Percentiles rank a stretch among this genome's conserved stretches.
phyloP scores from a whole-genome alignment of 495 filamentous ascomycete genomes.

The Neurospora sp. region DNA sequence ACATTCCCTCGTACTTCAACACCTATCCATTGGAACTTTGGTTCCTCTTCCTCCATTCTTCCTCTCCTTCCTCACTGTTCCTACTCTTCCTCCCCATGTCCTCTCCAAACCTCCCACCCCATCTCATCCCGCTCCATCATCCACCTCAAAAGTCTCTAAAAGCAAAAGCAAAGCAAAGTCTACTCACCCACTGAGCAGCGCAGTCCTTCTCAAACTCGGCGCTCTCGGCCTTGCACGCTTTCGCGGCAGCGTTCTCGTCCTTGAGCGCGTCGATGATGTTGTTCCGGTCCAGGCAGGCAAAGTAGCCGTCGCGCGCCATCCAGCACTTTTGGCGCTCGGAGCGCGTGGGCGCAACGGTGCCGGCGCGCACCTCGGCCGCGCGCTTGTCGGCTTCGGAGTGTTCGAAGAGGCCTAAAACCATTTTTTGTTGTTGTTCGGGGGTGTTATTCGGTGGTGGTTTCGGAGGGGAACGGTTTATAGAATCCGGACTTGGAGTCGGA shows the following conservation, averaged over 20 bases:
- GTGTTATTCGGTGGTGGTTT: too few species aligned
- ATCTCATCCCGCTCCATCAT: too few species aligned
- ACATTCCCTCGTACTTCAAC: not conserved
- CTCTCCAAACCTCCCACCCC: too few species aligned
- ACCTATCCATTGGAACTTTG: not conserved
- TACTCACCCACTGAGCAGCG: slow-evolving; percentile 33
- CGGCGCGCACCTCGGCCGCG: slow-evolving; percentile 43
- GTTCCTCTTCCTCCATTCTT: not conserved
- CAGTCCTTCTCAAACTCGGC: slow-evolving; percentile 65
- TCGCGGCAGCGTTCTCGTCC: slow-evolving; percentile 49
- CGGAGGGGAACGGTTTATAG: too few species aligned
- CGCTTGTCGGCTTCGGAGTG: slow-evolving; percentile 36
- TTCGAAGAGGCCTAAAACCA: slow-evolving; percentile 35
- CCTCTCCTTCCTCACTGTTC: not conserved
- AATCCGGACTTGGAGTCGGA: too few species aligned
- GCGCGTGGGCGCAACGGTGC: slow-evolving; percentile 66
- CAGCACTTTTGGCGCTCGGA: slow-evolving; percentile 72
- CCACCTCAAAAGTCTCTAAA: too few species aligned
- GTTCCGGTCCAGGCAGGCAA: slow-evolving; percentile 69
- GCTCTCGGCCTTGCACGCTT: slow-evolving; percentile 57
- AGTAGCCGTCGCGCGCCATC: slow-evolving; percentile 78
- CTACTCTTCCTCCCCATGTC: too few species aligned
- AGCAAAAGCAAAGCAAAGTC: not conserved
- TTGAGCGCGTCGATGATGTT: slow-evolving; percentile 78
- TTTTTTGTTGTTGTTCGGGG: slow-evolving; percentile 11